Percentiles rank a stretch among this genome's conserved stretches.
Evolutionary conservation across 169 alveolate species (phyloP).

Genomic region (Cardiosporidium cionae): DNA sequence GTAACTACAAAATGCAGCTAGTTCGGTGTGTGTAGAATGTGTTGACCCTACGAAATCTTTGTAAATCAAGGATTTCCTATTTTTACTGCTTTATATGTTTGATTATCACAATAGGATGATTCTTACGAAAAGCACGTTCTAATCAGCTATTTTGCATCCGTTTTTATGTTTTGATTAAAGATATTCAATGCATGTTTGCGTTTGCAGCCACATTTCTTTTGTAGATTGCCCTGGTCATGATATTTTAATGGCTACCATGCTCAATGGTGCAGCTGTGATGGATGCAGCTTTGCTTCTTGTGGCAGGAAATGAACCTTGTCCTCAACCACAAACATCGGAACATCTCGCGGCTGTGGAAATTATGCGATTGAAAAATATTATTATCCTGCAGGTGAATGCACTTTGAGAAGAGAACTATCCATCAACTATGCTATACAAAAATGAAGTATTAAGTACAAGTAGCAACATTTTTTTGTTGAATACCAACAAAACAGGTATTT

Average conservation of each 20-base stretch:
- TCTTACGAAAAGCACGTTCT: neutral
- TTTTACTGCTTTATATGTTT: neutral
- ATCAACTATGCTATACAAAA: neutral
- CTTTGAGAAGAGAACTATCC: neutral
- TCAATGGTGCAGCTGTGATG: slow-evolving; percentile 99
- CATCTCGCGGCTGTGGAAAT: slow-evolving; percentile 99
- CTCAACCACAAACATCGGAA: slow-evolving; percentile 98
- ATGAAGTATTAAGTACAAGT: too few species aligned
- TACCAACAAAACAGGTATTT: too few species aligned
- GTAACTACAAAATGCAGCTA: slow-evolving; percentile 71
- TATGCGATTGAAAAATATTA: slow-evolving; percentile 92
- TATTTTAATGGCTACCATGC: slow-evolving; percentile 99
- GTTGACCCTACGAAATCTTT: neutral
- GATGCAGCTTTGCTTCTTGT: slow-evolving; percentile 96
- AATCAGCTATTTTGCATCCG: neutral
- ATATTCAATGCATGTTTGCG: too few species aligned
- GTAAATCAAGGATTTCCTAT: neutral
- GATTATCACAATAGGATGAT: neutral
- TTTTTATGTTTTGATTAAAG: too few species aligned
- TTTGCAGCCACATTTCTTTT: slow-evolving; percentile 90
- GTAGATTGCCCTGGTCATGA: slow-evolving; percentile 99
- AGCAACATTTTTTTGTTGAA: too few species aligned
- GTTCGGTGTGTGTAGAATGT: slow-evolving; percentile 30
- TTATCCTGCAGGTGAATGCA: slow-evolving; percentile 68
- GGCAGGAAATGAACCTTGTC: slow-evolving; percentile 80